phyloP scores from a whole-genome alignment of 139 green algal species.

The Trebouxia sp. region DNA sequence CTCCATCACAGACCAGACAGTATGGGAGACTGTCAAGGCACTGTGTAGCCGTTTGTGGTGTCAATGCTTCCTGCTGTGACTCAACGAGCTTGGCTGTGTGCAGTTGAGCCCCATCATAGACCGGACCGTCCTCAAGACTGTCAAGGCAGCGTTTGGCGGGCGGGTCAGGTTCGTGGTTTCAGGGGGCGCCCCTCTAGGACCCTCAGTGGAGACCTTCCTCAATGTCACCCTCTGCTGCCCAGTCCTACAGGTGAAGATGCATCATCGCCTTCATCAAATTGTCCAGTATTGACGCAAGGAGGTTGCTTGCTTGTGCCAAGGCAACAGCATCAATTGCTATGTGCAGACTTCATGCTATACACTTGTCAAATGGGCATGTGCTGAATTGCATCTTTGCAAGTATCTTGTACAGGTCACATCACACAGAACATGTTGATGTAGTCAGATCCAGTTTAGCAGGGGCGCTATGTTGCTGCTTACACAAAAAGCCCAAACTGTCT shows the following conservation, averaged over 20 bases:
- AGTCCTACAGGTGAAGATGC: slow-evolving; percentile 48
- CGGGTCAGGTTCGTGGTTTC: slow-evolving; percentile 76
- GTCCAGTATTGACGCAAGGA: no score
- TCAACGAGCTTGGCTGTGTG: background rate
- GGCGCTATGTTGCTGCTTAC: no score
- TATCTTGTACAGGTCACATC: no score
- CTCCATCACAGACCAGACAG: background rate
- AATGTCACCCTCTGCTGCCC: slow-evolving; percentile 76
- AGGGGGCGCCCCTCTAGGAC: slow-evolving; percentile 85
- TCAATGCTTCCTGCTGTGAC: background rate
- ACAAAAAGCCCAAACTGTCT: no score
- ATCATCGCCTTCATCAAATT: background rate
- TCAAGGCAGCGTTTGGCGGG: slow-evolving; percentile 72
- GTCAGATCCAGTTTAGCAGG: no score
- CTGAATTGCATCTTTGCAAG: no score
- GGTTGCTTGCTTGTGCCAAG: no score
- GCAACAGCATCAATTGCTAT: no score
- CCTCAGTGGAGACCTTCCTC: slow-evolving; percentile 87
- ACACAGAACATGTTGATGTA: no score
- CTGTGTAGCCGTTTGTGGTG: background rate
- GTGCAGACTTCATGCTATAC: no score
- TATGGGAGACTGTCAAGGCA: background rate
- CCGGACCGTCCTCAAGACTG: slow-evolving; percentile 78
- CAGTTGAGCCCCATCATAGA: slow-evolving; percentile 78
- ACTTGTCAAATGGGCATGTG: no score